Evolutionary conservation across 805 yeast genomes (phyloP), one percentile per base, ranked within the genome.

Genomic region (Blastobotrys parvus): DNA sequence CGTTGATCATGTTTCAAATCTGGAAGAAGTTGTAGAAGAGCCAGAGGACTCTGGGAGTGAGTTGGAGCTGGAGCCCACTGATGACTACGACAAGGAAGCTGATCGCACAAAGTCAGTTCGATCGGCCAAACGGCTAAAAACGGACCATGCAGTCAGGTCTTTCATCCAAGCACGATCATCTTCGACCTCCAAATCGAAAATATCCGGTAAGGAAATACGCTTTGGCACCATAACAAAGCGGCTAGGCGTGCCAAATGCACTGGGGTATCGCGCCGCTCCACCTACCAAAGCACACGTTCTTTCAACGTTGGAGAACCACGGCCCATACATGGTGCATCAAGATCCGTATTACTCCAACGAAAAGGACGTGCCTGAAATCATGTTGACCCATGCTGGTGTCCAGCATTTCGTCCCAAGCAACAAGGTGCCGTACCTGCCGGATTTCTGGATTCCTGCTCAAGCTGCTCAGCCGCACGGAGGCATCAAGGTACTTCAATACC

Each of bases 361-460:
- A 0, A 53, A 59, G 1, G 89, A 85, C 51, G 63, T 72, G 4
- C 80, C 75, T 1, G 53, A 59, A 4, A 59, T 61, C 8, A 80
- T 90, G 0, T 72, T 81, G 43, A 60, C 74, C 0, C 80, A 77
- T 60, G 89, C 89, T 1, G 89, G 88, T 4, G 76, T 71, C 47
- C 75, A 72, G 49, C 77, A 25, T 25, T 8, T 8, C 10, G 11
- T 25, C 11, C 10, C 11, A 25, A 25, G 29, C 29, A 11, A 25
- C 11, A 25, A 7, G 7, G 29, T 25, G 7, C 29, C 29, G 11
- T 25, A 25, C 11, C 29, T 25, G 29, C 29, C 29, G 7, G 29
- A 25, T 25, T 25, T 25, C 29, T 25, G 29, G 29, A 25, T 25
- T 25, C 29, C 29, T 25, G 10, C 29, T 8, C 7, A 25, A 7